Percentiles rank a stretch among this genome's conserved stretches.
Evolutionary conservation across 2,329 filamentous ascomycete species (phyloP).

Genomic region (Magnaporthiopsis incrustans): DNA sequence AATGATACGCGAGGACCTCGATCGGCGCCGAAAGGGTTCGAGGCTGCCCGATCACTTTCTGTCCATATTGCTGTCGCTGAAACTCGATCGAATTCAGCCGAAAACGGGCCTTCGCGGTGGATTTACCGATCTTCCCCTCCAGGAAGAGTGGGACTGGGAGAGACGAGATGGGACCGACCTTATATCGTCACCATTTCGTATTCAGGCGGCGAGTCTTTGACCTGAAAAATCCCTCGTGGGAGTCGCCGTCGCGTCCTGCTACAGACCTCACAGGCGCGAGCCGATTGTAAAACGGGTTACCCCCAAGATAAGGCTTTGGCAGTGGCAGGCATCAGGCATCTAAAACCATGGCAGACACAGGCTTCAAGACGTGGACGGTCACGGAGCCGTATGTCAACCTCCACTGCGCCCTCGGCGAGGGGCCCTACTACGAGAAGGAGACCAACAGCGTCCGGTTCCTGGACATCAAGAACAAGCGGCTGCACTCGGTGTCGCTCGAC

Average conservation of each 20-base stretch:
- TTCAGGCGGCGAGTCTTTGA: neutral
- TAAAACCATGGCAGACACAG: too few species aligned
- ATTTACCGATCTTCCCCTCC: neutral
- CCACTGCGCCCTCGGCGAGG: constrained; percentile 63
- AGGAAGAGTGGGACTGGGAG: neutral
- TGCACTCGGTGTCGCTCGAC: constrained; percentile 63
- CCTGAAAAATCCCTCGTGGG: neutral
- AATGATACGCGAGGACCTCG: neutral
- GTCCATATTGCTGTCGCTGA: neutral
- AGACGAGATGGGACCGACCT: neutral
- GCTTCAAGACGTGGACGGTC: constrained; percentile 18
- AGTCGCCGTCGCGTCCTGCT: neutral
- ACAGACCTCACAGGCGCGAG: neutral
- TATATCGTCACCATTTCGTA: neutral
- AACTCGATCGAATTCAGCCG: neutral
- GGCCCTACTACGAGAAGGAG: constrained; percentile 61
- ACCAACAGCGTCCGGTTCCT: constrained; percentile 65
- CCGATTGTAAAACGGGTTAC: neutral
- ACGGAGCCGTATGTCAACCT: constrained; percentile 50
- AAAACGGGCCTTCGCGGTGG: neutral
- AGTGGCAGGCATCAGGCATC: too few species aligned
- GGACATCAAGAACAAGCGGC: constrained; percentile 70
- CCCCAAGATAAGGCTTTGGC: too few species aligned
- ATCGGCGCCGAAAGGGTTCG: neutral
- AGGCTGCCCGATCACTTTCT: neutral